Base-by-base conservation (phyloP, 164 flowering plant species). In the Umbilicus rupestris region DNA sequence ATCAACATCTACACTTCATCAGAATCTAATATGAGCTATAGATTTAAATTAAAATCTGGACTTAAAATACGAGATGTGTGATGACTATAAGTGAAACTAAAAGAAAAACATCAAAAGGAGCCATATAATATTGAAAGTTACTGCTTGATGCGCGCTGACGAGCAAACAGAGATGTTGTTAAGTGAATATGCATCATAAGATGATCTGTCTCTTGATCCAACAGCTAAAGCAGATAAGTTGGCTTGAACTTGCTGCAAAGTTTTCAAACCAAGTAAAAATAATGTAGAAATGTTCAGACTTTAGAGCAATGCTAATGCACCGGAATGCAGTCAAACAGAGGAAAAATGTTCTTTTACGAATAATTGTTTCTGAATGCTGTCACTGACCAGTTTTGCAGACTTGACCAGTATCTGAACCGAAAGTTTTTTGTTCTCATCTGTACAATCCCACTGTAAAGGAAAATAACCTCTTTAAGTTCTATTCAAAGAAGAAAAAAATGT, bases 151-250 rank as follows among this genome's bases (percentile, higher is more conserved):
- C 78, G 81, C 68, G 87, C 70, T 49, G 80, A 68, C 60, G 86
- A 82, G 63, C 85, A 76, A 37, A 78, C 66, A 66, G 86, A 81
- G 70, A 82, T 67, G 47, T 75, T 79, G 63, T 73, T 69, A 59
- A 72, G 77, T n/a, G 74, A 69, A 71, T 74, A 85, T 20, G 81
- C 78, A 70, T 76, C 78, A 66, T 87, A 87, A 22, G 84, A 82
- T 73, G 89, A 83, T 71, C 68, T 81, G 44, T 83, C 88, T 73
- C 64, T 80, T 47, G 78, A 82, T 65, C 85, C 89, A 78, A 81
- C 69, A 67, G 82, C 89, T 77, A 82, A 82, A 30, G 84, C 89
- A 67, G 74, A 76, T 64, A 87, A 63, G 41, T 75, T 80, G 39
- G 84, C 79, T 49, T 76, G 78, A 46, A 84, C 70, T 57, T 72